Evolutionary conservation across 2,329 filamentous ascomycete species (phyloP), one percentile per base, ranked within the genome.

Genomic region (Microsporum ferrugineum): DNA sequence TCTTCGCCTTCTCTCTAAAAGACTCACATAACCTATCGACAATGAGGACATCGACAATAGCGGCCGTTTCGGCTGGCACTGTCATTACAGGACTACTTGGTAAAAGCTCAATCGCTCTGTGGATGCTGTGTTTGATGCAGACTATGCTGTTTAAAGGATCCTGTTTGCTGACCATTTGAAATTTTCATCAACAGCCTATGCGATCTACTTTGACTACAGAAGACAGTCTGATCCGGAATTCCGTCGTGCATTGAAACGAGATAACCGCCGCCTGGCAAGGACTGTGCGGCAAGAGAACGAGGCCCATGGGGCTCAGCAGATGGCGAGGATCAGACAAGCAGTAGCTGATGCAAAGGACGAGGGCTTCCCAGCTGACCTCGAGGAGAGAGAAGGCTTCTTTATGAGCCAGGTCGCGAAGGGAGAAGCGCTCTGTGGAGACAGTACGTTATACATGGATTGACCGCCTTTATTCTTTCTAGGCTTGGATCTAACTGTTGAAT

Each of bases 361-460:
- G 75, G 94, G 92, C 61, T 96, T 95, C 82, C 94, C 94, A 57
- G 81, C 82, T 49, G 89, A 91, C 70, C 85, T 92, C 39, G 92
- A 97, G 74, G 91, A 96, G 79, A 91, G 89, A 74, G 94, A 99
- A 80, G 84, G 85, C 64, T 99, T 89, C 80, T 99, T 99, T 78
- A 95, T 97, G 84, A 86, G 90, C 73, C 90, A 96, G 77, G 91
- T 99, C 66, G 89, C 91, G 68, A 81, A 85, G 72, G 94, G 94
- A 72, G 94, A 99, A 81, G 78, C 82, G 60, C 81, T 96, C 72
- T 89, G 87, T 72, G 80, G 84, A 69, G 88, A 95, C 75, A 89
- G 91, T 94, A 83, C 74, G 84, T 77, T 58, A 39, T 61, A 31
- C 23, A 5, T 12, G 27, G 8, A 47, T 27, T 12, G 8, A 43